Base-by-base conservation (phyloP, 768 basidiomycete species). In the Cubamyces sp. region DNA sequence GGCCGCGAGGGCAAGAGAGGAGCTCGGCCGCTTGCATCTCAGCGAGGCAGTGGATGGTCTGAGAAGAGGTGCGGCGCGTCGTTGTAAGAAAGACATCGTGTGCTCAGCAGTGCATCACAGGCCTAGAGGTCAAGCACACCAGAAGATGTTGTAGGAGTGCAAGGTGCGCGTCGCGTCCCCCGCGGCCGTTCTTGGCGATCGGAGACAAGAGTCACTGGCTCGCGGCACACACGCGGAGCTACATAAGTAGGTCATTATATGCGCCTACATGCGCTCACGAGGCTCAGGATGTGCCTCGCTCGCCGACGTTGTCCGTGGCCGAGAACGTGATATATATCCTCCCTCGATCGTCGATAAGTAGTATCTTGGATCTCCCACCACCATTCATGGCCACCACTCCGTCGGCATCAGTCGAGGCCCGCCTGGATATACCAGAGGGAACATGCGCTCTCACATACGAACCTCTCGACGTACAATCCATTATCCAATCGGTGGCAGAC, bases 401-500 rank as follows among this genome's bases (percentile, higher is more conserved):
- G 11, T 49, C 67, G 19, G 71, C 71, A 12, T 86, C 85, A 3
- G 71, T 78, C 15, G 81, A 81, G 46, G 76, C 79, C 28, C 73
- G 67, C 26, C 64, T 80, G 18, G 74, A 78, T 40, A 80, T 77
- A 9, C 69, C 75, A 12, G 72, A 83, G 19, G 87, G 86, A 19
- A 71, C 74, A 14, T 88, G 84, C 54, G 78, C 78, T 23, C 75
- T 94, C 57, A 86, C 91, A 1, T 82, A 88, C 68, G 72, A 77
- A 2, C 68, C 75, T 6, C 84, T 95, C 40, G 79, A 91, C 63
- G 76, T 81, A 4, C 74, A 84, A 12, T 71, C 74, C 0, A 87
- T 92, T 64, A 80, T 87, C n/a, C 71, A 75, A 14, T 87, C 84
- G 12, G 88, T 92, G 23, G 78, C 80, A 48, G 80, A 87, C 69